Base-by-base conservation (phyloP, 2,329 filamentous ascomycete genomes). In the Xylariales sp. region DNA sequence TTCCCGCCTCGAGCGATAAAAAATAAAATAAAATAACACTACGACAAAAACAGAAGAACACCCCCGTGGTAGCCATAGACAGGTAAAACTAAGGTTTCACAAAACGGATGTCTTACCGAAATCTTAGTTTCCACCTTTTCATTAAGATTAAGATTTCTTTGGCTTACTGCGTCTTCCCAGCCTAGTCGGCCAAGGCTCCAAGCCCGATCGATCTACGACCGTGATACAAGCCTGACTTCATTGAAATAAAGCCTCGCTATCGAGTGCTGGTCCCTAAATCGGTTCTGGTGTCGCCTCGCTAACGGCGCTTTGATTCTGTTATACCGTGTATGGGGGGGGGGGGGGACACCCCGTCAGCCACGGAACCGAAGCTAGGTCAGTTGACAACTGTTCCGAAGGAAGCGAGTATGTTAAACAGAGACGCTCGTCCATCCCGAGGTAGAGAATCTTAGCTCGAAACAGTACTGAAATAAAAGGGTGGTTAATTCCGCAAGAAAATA, bases 21-120 rank as follows among this genome's bases (percentile, higher is more conserved):
- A 8, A 34, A 34, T 5, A 34, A 34, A 5, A 34, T 8, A 5
- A 8, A 8, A 34, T 23, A 34, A 34, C 8, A 34, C 8, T 34
- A 34, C 32, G 32, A 23, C 23, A 23, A 23, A 23, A 23, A 23
- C 23, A 23, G 23, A 23, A 23, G 23, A 23, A 23, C 23, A 23
- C 23, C 23, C 23, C 23, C 23, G 23, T 23, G 23, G 23, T 23
- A 23, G 23, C 23, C 12, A 39, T 8, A 39, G 36, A 39, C 5
- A 39, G 3, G 36, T 8, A 4, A 10, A 39, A 8, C 36, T 10
- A 39, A 39, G 36, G 12, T 39, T 41, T 54, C 39, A 23, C 62
- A 32, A 59, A 64, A 59, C 62, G 62, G 62, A 14, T 48, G 1
- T 54, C 55, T 59, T 54, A 56, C 63, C 57, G 50, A 54, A 43